Percentiles rank a stretch among this genome's conserved stretches.
Conservation (phyloP, 2,329 filamentous ascomycete species). For the Ascochyta rabiei region DNA sequence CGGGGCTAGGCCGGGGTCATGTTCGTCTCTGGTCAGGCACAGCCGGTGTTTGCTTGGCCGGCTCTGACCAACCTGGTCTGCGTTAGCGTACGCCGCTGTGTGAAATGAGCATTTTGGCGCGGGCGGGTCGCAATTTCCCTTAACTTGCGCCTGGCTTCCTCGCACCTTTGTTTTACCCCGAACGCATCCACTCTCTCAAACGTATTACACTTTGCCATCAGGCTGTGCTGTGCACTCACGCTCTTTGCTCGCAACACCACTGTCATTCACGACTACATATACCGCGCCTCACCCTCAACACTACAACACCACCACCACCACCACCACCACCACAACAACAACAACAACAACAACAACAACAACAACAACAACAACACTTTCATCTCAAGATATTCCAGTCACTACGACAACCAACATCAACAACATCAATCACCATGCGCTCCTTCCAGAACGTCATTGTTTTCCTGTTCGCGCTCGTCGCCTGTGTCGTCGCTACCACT, state of each 20-base stretch:
- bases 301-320: too few relatives aligned
- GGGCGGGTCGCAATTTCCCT: conserved; percentile 17
- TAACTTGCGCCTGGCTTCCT: conserved; percentile 14
- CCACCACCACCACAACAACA: conserved; percentile 6
- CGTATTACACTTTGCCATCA: conserved; percentile 22
- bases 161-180: conserved; percentile 22
- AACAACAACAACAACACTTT: conserved; percentile 4
- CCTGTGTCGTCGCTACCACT: conserved; percentile 35
- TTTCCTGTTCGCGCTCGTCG: conserved; percentile 44
- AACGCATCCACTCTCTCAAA: conserved; percentile 27
- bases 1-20: conserved; percentile 10
- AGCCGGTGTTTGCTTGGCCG: conserved; percentile 11
- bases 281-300: conserved; percentile 13
- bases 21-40: conserved; percentile 8
- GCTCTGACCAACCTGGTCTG: conserved; percentile 5
- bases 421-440: conserved; percentile 38
- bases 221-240: conserved; percentile 20
- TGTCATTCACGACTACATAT: conserved; percentile 19
- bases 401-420: conserved; percentile 17
- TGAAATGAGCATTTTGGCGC: conserved; percentile 11
- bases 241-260: conserved; percentile 22
- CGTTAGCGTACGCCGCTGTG: conserved; percentile 13
- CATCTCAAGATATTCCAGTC: conserved; percentile 6
- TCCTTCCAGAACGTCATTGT: conserved; percentile 43
- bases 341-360: conserved; percentile 10